phyloP scores from a whole-genome alignment of 805 yeast genomes.

The Nakazawaea anatomiae region DNA sequence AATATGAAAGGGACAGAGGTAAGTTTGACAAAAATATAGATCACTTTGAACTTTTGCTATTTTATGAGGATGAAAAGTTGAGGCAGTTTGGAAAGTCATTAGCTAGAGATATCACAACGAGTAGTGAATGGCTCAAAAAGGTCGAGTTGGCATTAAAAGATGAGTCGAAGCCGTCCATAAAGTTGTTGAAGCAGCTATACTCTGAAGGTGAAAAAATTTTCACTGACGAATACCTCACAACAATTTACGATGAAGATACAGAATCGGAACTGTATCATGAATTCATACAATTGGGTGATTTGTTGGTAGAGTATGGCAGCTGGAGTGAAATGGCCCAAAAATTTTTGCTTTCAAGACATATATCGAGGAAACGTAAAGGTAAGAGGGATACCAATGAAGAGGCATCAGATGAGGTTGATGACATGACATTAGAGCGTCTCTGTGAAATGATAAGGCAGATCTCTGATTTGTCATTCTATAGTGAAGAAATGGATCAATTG shows the following conservation, averaged over 20 bases:
- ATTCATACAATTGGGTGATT: slow-evolving; percentile 29
- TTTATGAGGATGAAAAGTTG: slow-evolving; percentile 49
- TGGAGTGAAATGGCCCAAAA: slow-evolving; percentile 54
- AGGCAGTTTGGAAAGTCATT: slow-evolving; percentile 29
- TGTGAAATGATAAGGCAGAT: slow-evolving; percentile 37
- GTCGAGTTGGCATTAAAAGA: slow-evolving; percentile 34
- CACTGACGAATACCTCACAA: slow-evolving; percentile 9
- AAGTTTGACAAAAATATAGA: slow-evolving; percentile 14
- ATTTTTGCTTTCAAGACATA: slow-evolving; percentile 45
- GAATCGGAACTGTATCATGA: slow-evolving; percentile 11
- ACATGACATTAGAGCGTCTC: slow-evolving; percentile 24
- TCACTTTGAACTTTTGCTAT: slow-evolving; percentile 38
- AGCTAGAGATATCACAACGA: slow-evolving; percentile 36
- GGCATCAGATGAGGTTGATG: slow-evolving; percentile 10
- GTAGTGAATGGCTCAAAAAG: slow-evolving; percentile 44
- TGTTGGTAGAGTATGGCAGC: slow-evolving; percentile 37
- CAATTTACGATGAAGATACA: slow-evolving; percentile 2
- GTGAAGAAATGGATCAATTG: slow-evolving; percentile 57
- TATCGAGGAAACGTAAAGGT: slow-evolving; percentile 35
- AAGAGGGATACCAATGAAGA: slow-evolving; percentile 18
- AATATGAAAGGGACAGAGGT: slow-evolving; percentile 7
- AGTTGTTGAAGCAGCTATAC: slow-evolving; percentile 35
- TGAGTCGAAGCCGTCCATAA: slow-evolving; percentile 40
- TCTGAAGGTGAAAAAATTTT: slow-evolving; percentile 51
- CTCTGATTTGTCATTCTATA: slow-evolving; percentile 42